These are phyloP conservation scores for Corymbia citriodora DNA, from an alignment of 441 rosid genomes.

Conservation along the genomic window DNA sequence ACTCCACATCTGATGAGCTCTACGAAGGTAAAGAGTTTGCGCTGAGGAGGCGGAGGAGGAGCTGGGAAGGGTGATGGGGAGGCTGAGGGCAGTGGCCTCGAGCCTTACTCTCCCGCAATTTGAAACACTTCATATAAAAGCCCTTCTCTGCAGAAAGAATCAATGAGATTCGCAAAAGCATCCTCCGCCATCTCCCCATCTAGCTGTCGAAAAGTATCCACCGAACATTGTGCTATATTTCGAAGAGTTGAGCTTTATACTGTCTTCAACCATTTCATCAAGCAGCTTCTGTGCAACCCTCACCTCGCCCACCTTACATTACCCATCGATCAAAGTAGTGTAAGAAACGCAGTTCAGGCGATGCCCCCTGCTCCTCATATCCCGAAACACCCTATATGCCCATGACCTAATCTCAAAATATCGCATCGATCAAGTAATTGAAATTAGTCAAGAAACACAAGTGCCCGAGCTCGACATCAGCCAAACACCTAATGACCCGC, in stretches of 20 bases:
- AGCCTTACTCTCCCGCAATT: neutral
- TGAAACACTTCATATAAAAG: neutral
- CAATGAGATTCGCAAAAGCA: neutral
- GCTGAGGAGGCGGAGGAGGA: no score
- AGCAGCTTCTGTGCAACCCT: neutral
- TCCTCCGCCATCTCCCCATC: accelerated
- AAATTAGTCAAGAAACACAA: no score
- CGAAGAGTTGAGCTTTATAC: neutral
- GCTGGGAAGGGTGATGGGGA: neutral
- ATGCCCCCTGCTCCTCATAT: no score
- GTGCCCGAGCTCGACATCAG: no score
- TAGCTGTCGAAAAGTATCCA: neutral
- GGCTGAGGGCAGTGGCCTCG: neutral
- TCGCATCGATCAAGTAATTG: no score
- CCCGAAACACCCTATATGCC: no score
- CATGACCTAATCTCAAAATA: no score
- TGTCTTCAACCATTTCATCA: neutral
- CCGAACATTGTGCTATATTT: neutral
- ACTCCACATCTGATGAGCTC: no score
- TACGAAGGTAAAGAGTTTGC: no score
- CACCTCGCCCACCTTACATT: neutral
- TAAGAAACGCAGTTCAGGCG: no score
- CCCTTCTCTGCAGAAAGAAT: neutral
- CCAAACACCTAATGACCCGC: no score
- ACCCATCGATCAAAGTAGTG: neutral